These are phyloP conservation scores for Cudoniella acicularis DNA, from an alignment of 495 filamentous ascomycete species.

Conservation along the genomic window DNA sequence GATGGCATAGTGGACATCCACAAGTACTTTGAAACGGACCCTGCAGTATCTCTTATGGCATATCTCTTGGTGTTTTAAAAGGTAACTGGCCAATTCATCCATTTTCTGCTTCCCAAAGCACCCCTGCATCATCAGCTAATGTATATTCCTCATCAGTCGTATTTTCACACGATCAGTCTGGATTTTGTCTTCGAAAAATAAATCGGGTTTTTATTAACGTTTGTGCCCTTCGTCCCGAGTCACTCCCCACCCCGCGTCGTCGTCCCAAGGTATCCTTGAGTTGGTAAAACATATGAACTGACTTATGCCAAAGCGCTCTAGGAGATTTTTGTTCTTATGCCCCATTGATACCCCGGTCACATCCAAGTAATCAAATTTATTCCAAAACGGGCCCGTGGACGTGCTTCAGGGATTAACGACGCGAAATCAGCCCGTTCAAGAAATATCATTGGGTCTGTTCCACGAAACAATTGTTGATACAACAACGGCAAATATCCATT, in stretches of 20 bases:
- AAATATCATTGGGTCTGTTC: not conserved
- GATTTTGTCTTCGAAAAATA: not conserved
- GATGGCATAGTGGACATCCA: conserved; percentile 1
- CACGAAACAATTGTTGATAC: conserved; percentile 13
- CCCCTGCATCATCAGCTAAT: conserved; percentile 2
- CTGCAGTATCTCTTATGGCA: conserved; percentile 10
- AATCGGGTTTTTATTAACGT: not conserved
- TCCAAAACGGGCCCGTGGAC: conserved; percentile 5
- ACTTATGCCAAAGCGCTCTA: conserved; percentile 18
- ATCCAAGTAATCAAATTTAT: conserved; percentile 7
- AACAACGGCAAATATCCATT: not conserved
- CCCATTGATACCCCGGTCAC: conserved; percentile 3
- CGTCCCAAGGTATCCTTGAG: conserved; percentile 10
- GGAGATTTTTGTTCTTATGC: conserved; percentile 10
- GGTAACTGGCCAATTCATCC: conserved; percentile 6
- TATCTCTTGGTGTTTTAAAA: conserved; percentile 13
- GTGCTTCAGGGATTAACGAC: conserved; percentile 3
- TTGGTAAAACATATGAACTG: conserved; percentile 12
- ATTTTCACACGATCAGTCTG: not conserved
- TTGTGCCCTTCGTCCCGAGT: not conserved
- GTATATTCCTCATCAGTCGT: conserved; percentile 4
- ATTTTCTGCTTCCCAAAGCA: not conserved
- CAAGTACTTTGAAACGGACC: conserved; percentile 7
- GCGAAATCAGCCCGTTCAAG: not conserved
- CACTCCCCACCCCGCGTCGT: conserved; percentile 9